Evolutionary conservation across 495 filamentous ascomycete genomes (phyloP), one percentile per base, ranked within the genome.

Genomic region (Xylaria venustula): DNA sequence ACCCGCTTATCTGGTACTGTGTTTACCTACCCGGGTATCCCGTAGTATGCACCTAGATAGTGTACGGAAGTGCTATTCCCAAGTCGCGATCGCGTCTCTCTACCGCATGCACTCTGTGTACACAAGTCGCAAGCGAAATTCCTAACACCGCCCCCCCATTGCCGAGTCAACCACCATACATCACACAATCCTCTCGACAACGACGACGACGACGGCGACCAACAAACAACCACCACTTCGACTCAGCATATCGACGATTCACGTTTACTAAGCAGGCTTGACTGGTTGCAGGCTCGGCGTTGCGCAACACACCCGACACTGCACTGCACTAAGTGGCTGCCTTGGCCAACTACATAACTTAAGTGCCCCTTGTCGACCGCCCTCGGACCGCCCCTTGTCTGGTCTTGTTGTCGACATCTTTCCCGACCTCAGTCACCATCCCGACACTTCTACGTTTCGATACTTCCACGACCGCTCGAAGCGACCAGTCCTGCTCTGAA

Each of bases 61-160:
- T n/a, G n/a, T 11, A 34, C 5, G 30, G 5, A 34, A 34, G 30
- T 34, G 30, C 30, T 19, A 42, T 61, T 34, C 55, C 22, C 20
- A 48, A 60, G 69, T 69, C 69, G 69, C 69, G 69, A 67, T 71
- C 69, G 69, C 69, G 69, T 69, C 48, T 56, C 57, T 58, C 66
- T 3, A 7, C 25, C 42, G 26, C 26, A 26, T 19, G 36, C 53
- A 56, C 56, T 30, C 56, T 48, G 37, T 62, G 14, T 48, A 61
- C 40, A 61, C 52, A 60, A 65, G 56, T 68, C 64, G 67, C 65
- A 67, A 64, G 62, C 62, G 54, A 47, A 64, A 46, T 57, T 57
- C 61, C 62, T 53, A 69, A 67, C 64, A 62, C 61, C 61, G 60
- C 51, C 58, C 51, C 58, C 48, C 52, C 62, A 69, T 67, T 66